These are phyloP conservation scores for Biscutella laevigata DNA, from an alignment of 441 rosid species.

Conservation along the genomic window DNA sequence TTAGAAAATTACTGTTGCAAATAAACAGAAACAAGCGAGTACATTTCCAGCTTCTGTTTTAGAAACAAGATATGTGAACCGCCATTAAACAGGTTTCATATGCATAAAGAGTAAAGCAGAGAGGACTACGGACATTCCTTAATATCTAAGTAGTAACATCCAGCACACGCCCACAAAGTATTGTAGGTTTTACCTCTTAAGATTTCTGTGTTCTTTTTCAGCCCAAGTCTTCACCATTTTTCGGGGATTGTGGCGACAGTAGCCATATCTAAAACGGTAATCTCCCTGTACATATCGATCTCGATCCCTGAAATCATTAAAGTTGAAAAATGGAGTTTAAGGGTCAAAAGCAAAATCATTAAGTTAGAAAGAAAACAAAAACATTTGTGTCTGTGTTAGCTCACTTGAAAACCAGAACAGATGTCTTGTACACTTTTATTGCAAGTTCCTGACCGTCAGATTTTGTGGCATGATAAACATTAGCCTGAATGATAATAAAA, in stretches of 20 bases:
- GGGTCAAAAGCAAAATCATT: neutral
- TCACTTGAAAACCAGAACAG: slow-evolving; percentile 82
- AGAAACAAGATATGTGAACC: neutral
- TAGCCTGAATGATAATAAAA: slow-evolving; percentile 46
- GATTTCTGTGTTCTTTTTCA: slow-evolving; percentile 96
- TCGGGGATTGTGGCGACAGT: slow-evolving; percentile 88
- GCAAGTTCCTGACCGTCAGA: slow-evolving; percentile 80
- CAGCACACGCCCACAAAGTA: slow-evolving; percentile 2
- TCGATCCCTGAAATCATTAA: slow-evolving; percentile 55
- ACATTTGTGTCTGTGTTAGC: slow-evolving; percentile 2
- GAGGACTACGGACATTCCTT: neutral
- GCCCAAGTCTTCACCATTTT: slow-evolving; percentile 99
- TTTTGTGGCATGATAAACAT: slow-evolving; percentile 94
- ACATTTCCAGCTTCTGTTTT: neutral
- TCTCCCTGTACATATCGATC: slow-evolving; percentile 96
- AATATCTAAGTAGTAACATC: neutral
- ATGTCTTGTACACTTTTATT: slow-evolving; percentile 88
- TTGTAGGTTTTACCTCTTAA: slow-evolving; percentile 47
- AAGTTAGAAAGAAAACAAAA: neutral
- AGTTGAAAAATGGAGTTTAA: neutral
- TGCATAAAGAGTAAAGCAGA: neutral
- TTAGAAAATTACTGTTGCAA: neutral
- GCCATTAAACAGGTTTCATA: neutral
- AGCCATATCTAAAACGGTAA: slow-evolving; percentile 89
- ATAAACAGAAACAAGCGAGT: neutral